Evolutionary conservation across 2,329 filamentous ascomycete species (phyloP), one percentile per base, ranked within the genome.

Genomic region (Aaosphaeria pasadenensis): DNA sequence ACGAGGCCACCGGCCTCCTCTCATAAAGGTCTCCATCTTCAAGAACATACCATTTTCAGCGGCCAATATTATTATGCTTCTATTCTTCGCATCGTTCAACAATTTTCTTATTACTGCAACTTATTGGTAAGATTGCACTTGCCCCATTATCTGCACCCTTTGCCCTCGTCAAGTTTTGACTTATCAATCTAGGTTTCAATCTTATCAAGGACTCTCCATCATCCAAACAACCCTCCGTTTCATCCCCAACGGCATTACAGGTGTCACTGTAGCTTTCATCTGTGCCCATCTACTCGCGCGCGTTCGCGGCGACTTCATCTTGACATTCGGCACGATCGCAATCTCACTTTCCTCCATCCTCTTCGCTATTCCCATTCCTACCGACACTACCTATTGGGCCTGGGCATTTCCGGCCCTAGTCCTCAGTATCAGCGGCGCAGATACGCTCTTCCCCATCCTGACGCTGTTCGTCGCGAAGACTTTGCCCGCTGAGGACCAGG

Each of bases 221-320:
- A 71, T 88, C n/a, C 79, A 87, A 53, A 88, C 85, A 0, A 87
- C 84, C 9, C 63, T 88, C 6, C 82, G 84, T 3, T 89, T 88
- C 63, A 74, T 89, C 6, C 85, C 86, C 0, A 85, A 81, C 0
- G 85, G 85, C 7, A 73, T 85, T 0, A 74, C 5, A 36, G 54
- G 53, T 53, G 1, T 47, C 47, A 53, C 82, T n/a, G 79, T 81
- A 1, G 81, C 81, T 7, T 71, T 80, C 47, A 63, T 80, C 29
- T 80, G 82, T 1, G 61, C 62, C 1, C 58, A 62, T 6, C 45
- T 67, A 11, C 50, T 67, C 28, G 59, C 77, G 2, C 74, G 78
- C n/a, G 67, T 87, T 3, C 79, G 81, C 0, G 81, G 82, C 1
- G 77, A 80, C 54, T 71, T 80, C 49, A 72, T 87, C 44, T 73